A percentile compares a stretch with the other conserved stretches of the same genome.
Evolutionary conservation across 2,329 filamentous ascomycete genomes (phyloP).

Genomic region (Botrytis cinerea): DNA sequence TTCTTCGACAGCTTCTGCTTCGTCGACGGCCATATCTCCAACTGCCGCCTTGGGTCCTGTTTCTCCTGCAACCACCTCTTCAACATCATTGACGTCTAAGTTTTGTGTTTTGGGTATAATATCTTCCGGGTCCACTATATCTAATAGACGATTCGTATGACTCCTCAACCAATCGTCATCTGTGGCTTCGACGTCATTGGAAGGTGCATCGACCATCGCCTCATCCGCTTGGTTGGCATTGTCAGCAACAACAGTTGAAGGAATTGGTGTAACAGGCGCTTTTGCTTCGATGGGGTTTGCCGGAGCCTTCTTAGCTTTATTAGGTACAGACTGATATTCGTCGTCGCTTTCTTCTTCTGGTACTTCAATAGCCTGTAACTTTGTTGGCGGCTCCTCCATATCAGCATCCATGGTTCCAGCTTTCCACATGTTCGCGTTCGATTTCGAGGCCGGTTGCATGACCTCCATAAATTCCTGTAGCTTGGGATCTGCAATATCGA

Average conservation of each 20-base stretch:
- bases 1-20: conserved; percentile 33
- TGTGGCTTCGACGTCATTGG: conserved; percentile 40
- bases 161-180: conserved; percentile 87
- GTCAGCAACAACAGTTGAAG: conserved; percentile 29
- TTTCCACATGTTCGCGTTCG: conserved; percentile 64
- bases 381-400: conserved; percentile 46
- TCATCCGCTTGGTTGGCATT: conserved; percentile 27
- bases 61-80: conserved; percentile 29
- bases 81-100: conserved; percentile 24
- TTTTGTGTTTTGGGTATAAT: conserved; percentile 32
- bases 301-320: conserved; percentile 48
- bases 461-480: conserved; percentile 83
- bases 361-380: conserved; percentile 47
- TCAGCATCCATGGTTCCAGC: conserved; percentile 51
- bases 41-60: conserved; percentile 25
- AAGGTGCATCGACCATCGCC: conserved; percentile 25
- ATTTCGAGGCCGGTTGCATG: conserved; percentile 69
- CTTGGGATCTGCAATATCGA: conserved; percentile 70
- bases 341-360: conserved; percentile 66
- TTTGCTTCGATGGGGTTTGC: conserved; percentile 23
- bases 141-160: conserved; percentile 81
- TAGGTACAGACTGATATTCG: conserved; percentile 69
- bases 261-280: conserved; percentile 6
- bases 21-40: conserved; percentile 26
- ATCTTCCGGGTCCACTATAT: conserved; percentile 65